phyloP scores from a whole-genome alignment of 148 eudicot species.

The Vaccinium corymbosum region DNA sequence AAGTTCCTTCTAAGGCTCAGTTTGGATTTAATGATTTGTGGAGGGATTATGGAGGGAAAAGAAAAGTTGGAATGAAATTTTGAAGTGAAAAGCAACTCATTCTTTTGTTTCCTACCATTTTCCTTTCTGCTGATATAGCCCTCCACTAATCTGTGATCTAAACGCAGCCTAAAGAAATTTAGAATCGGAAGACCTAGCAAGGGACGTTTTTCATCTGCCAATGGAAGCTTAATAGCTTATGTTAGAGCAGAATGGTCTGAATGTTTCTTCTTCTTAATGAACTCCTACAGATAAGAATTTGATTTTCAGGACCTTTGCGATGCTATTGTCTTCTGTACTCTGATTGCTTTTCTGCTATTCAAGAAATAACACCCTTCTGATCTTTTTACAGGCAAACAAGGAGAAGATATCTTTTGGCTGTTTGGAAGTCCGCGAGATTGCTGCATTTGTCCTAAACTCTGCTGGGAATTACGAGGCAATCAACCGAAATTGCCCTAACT shows the following conservation, averaged over 20 bases:
- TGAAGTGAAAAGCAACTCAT: neutral
- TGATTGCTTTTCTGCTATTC: neutral
- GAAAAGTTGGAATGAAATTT: neutral
- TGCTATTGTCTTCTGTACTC: neutral
- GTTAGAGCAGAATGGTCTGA: neutral
- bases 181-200: neutral
- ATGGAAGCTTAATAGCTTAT: neutral
- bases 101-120: neutral
- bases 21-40: neutral
- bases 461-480: slow-evolving; percentile 88
- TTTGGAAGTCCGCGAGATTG: slow-evolving; percentile 82
- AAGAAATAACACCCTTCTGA: neutral
- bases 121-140: neutral
- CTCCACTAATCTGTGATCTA: neutral
- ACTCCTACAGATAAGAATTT: neutral
- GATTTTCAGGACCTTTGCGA: neutral
- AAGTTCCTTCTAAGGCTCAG: neutral
- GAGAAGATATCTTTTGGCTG: slow-evolving; percentile 83
- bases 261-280: neutral
- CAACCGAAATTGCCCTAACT: slow-evolving; percentile 65
- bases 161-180: neutral
- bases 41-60: neutral
- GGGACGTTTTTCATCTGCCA: neutral
- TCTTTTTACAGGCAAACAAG: slow-evolving; percentile 67
- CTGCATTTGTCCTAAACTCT: slow-evolving; percentile 83